Percentiles rank a stretch among this genome's conserved stretches.
Conservation (phyloP, 805 yeast species). For the Hemisphaericaspora nanyangensis region DNA sequence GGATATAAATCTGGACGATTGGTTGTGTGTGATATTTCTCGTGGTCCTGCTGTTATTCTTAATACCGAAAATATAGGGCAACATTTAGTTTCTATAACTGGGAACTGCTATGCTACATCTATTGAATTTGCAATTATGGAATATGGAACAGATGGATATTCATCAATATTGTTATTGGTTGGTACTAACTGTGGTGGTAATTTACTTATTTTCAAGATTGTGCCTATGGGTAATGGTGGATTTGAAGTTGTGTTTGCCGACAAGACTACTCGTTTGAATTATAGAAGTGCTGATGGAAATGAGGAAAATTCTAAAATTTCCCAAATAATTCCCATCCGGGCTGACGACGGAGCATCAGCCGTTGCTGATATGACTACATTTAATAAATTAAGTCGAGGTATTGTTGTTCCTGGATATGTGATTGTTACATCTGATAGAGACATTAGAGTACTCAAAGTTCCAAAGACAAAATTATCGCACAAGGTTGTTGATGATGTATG, state of each 20-base stretch:
- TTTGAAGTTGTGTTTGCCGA: conserved; percentile 54
- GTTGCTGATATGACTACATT: conserved; percentile 58
- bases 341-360: conserved; percentile 59
- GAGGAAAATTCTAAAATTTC: conserved; percentile 51
- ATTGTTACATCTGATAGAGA: conserved; percentile 55
- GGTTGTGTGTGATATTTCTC: conserved; percentile 63
- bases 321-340: conserved; percentile 54
- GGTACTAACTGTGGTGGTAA: conserved; percentile 78
- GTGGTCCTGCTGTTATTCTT: conserved; percentile 70
- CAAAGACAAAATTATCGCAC: conserved; percentile 61
- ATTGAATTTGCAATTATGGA: conserved; percentile 74
- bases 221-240: conserved; percentile 60
- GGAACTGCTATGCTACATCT: conserved; percentile 44
- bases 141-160: conserved; percentile 60
- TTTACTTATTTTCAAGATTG: conserved; percentile 56
- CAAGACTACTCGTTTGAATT: conserved; percentile 34
- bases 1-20: conserved; percentile 76
- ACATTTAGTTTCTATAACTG: conserved; percentile 29
- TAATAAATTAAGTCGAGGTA: conserved; percentile 57
- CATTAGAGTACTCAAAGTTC: conserved; percentile 57
- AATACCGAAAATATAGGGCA: conserved; percentile 29
- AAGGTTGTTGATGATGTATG: conserved; percentile 52
- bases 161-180: conserved; percentile 67
- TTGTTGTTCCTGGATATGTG: conserved; percentile 58
- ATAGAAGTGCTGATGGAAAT: conserved; percentile 24